Percentiles rank a stretch among this genome's conserved stretches.
Evolutionary conservation across 2,329 filamentous ascomycete species (phyloP).

Genomic region (Penicillium sp.): DNA sequence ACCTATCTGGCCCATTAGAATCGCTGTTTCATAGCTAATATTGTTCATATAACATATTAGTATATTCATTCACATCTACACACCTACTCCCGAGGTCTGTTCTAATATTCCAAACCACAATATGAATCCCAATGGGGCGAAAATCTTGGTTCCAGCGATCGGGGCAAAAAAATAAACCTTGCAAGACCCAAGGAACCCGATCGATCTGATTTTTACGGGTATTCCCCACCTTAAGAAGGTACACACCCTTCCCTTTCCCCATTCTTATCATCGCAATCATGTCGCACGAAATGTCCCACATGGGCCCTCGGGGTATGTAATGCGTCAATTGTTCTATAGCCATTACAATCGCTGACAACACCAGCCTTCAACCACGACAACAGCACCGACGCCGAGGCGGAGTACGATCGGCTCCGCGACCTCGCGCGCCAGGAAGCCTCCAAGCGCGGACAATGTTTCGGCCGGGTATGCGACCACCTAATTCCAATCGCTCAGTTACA

Average conservation of each 20-base stretch:
- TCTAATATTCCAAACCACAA: neutral
- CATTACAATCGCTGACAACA: neutral
- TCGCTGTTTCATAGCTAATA: neutral
- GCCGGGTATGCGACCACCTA: conserved; percentile 53
- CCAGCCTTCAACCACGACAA: conserved; percentile 74
- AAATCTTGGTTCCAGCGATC: neutral
- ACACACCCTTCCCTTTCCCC: neutral
- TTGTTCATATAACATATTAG: neutral
- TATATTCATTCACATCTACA: neutral
- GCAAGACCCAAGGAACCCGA: conserved; percentile 12
- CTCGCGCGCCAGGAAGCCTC: conserved; percentile 77
- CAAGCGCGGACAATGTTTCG: conserved; percentile 76
- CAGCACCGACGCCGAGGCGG: conserved; percentile 68
- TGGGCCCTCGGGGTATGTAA: conserved; percentile 40
- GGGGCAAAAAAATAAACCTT: conserved; percentile 3
- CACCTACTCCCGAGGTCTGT: neutral
- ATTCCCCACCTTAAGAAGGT: conserved; percentile 12
- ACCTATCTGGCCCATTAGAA: neutral
- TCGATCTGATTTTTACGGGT: conserved; percentile 24
- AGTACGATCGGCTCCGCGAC: conserved; percentile 88
- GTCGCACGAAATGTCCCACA: conserved; percentile 46
- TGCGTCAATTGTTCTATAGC: conserved; percentile 9
- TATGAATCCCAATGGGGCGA: neutral
- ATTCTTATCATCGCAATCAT: conserved; percentile 23
- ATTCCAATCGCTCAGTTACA: neutral